Evolutionary conservation across 192 early-diverging fungal genomes (phyloP).

Genomic region (Gryganskiella cystojenkinii): DNA sequence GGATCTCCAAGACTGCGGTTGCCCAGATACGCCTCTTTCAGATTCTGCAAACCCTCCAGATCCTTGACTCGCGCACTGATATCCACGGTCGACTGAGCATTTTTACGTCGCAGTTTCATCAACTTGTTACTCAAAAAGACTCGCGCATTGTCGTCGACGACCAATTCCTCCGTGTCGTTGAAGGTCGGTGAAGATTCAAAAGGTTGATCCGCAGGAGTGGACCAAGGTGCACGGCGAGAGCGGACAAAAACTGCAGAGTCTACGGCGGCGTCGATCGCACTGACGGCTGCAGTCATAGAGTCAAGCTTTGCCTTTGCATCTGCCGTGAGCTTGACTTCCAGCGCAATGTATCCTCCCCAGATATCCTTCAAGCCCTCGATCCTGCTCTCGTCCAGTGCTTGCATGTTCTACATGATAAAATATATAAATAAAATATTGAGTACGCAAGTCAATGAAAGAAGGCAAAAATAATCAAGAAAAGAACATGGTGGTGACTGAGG

Average conservation of each 20-base stretch:
- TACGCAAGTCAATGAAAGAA: neutral
- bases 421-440: no score
- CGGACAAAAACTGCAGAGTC: constrained; percentile 67
- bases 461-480: neutral
- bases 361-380: constrained; percentile 64
- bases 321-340: constrained; percentile 54
- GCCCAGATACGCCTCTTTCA: constrained; percentile 59
- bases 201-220: constrained; percentile 31
- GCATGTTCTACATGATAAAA: constrained; percentile 76
- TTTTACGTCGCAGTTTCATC: constrained; percentile 61
- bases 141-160: constrained; percentile 64
- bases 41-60: constrained; percentile 60
- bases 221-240: constrained; percentile 36
- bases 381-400: constrained; percentile 66
- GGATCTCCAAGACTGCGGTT: constrained; percentile 66
- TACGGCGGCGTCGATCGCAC: constrained; percentile 58
- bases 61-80: constrained; percentile 59
- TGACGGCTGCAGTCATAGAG: constrained; percentile 38
- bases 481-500: no score
- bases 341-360: constrained; percentile 59
- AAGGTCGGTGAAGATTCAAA: constrained; percentile 48
- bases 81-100: constrained; percentile 60
- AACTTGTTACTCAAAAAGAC: constrained; percentile 78
- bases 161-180: constrained; percentile 59
- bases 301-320: constrained; percentile 49